Evolutionary conservation across 495 filamentous ascomycete species (phyloP).

Genomic region (Aspergillus affinis): DNA sequence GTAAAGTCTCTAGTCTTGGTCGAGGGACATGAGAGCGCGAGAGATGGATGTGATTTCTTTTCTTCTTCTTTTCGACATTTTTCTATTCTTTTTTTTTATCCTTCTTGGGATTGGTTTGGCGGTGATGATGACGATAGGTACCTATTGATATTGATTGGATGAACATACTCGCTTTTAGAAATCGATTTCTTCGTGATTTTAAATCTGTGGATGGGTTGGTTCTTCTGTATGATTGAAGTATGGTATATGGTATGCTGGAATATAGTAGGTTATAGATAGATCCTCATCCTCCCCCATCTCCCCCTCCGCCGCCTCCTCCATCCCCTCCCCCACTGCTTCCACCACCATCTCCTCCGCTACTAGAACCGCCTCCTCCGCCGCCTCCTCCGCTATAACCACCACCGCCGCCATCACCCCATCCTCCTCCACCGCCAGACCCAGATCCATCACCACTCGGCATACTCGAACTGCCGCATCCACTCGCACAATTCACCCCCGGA

Average conservation of each 20-base stretch:
- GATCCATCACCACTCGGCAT: not conserved
- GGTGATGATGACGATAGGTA: not conserved
- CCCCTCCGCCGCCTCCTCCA: not conserved
- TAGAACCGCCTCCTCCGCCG: not conserved
- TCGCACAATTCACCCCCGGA: conserved; percentile 3
- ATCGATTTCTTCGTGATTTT: not conserved
- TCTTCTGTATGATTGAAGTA: too few species aligned
- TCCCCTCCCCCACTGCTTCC: not conserved
- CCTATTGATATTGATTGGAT: not conserved
- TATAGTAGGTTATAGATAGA: too few species aligned
- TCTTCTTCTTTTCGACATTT: too few species aligned
- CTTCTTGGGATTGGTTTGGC: not conserved
- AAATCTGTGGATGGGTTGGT: not conserved
- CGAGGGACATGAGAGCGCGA: too few species aligned
- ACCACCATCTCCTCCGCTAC: not conserved
- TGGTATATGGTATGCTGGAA: too few species aligned
- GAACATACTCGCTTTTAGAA: not conserved
- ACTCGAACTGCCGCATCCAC: not conserved
- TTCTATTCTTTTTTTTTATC: not conserved
- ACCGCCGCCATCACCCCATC: not conserved
- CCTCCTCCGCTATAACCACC: not conserved
- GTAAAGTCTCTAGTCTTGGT: too few species aligned
- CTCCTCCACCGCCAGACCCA: not conserved
- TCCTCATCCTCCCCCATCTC: too few species aligned
- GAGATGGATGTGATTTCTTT: not conserved